Conservation (phyloP, 257 asterid genomes). For the Phtheirospermum japonicum region DNA sequence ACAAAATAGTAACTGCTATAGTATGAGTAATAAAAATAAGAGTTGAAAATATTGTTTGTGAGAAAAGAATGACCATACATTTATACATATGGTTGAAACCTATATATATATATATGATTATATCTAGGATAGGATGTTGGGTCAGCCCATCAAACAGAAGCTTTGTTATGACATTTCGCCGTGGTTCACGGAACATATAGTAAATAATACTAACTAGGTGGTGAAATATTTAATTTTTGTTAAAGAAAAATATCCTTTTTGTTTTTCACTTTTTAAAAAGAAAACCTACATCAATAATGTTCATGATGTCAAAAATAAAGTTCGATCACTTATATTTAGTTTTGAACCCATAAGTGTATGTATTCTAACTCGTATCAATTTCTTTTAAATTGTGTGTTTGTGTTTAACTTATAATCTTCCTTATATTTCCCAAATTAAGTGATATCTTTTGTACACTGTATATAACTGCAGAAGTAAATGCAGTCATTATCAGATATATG, state of each 20-base stretch:
- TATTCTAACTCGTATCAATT: too few species aligned
- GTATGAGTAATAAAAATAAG: neutral
- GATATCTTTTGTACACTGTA: constrained; percentile 29
- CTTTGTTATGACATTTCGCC: constrained; percentile 26
- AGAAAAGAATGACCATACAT: constrained; percentile 4
- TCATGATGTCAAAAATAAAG: too few species aligned
- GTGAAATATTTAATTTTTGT: neutral
- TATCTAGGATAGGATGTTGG: constrained; percentile 22
- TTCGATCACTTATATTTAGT: too few species aligned
- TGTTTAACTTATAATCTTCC: neutral
- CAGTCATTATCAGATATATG: constrained; percentile 33
- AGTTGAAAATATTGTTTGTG: constrained; percentile 13
- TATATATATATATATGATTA: constrained; percentile 1
- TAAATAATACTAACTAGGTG: neutral
- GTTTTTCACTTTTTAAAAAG: too few species aligned
- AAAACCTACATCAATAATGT: too few species aligned
- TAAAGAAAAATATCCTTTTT: too few species aligned
- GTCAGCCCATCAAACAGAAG: constrained; percentile 28
- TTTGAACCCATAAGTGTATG: too few species aligned
- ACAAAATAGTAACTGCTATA: neutral
- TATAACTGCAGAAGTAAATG: constrained; percentile 24
- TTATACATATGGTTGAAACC: constrained; percentile 13
- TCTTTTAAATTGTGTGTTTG: too few species aligned
- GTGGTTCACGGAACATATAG: constrained; percentile 16
- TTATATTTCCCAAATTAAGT: neutral